Percentiles rank a stretch among this genome's conserved stretches.
Conservation (phyloP, 495 filamentous ascomycete species). For the Tuber magnatum region DNA sequence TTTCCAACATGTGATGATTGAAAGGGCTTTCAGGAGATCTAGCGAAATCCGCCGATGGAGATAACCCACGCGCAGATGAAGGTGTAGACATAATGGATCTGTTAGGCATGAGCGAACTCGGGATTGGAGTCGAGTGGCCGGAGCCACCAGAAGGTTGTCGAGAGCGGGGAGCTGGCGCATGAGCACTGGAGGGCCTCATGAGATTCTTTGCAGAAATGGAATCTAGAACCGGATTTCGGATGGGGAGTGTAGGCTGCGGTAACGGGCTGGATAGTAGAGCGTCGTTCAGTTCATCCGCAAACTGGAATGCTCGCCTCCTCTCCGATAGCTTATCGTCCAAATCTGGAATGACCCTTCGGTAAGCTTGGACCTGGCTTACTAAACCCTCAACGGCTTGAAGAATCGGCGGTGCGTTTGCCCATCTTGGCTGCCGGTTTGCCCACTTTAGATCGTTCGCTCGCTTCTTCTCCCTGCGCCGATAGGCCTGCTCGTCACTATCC, state of each 20-base stretch:
- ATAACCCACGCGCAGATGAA: conserved; percentile 23
- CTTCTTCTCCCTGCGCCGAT: conserved; percentile 32
- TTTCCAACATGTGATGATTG: conserved; percentile 30
- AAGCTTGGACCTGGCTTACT: conserved; percentile 57
- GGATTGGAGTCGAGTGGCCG: conserved; percentile 18
- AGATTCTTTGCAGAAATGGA: conserved; percentile 34
- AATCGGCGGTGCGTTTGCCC: conserved; percentile 48
- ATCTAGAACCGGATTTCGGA: conserved; percentile 28
- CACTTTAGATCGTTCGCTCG: conserved; percentile 43
- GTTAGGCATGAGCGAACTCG: conserved; percentile 16
- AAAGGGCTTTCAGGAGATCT: conserved; percentile 35
- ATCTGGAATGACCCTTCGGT: conserved; percentile 61
- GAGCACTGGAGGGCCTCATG: conserved; percentile 23
- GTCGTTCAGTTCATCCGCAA: conserved; percentile 45
- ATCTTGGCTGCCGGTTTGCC: conserved; percentile 50
- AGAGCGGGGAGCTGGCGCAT: conserved; percentile 17
- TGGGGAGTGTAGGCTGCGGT: conserved; percentile 14
- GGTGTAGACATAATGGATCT: conserved; percentile 9
- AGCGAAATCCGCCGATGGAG: conserved; percentile 24
- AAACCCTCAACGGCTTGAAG: conserved; percentile 52
- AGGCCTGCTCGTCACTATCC: conserved; percentile 18
- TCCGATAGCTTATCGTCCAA: conserved; percentile 71
- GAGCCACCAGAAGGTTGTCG: conserved; percentile 28
- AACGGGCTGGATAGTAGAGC: conserved; percentile 32
- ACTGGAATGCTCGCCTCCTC: conserved; percentile 60